A percentile compares a stretch with the other conserved stretches of the same genome.
Conservation (phyloP, 768 basidiomycete species). For the Lactarius sanguifluus region DNA sequence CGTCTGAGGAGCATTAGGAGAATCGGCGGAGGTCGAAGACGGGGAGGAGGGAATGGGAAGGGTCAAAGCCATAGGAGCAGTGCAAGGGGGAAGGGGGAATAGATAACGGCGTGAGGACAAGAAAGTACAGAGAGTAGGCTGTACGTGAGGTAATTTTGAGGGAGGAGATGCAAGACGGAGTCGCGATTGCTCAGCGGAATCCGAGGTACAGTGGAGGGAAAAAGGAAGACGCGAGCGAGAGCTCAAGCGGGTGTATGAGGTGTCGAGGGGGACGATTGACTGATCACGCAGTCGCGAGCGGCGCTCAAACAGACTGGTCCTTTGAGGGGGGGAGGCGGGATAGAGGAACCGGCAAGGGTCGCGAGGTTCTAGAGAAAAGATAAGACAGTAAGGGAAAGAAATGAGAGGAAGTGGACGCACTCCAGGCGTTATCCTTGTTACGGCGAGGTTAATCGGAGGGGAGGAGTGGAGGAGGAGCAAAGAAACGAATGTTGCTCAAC, state of each 20-base stretch:
- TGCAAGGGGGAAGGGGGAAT: slow-evolving; percentile 21
- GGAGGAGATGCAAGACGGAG: slow-evolving; percentile 35
- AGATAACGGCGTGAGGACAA: slow-evolving; percentile 29
- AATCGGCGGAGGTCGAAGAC: slow-evolving; percentile 42
- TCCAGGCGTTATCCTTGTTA: slow-evolving; percentile 55
- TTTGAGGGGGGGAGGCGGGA: slow-evolving; percentile 45
- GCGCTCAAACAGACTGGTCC: slow-evolving; percentile 40
- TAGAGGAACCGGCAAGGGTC: slow-evolving; percentile 87
- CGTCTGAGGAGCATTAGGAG: slow-evolving; percentile 48
- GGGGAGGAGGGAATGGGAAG: slow-evolving; percentile 43
- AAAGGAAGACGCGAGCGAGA: slow-evolving; percentile 21
- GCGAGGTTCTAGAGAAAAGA: slow-evolving; percentile 63
- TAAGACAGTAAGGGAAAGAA: slow-evolving; percentile 3
- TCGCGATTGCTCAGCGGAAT: slow-evolving; percentile 53
- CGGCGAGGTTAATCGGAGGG: slow-evolving; percentile 48
- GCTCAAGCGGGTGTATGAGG: slow-evolving; percentile 24
- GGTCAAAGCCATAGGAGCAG: slow-evolving; percentile 41
- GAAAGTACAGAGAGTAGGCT: slow-evolving; percentile 31
- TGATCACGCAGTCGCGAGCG: slow-evolving; percentile 31
- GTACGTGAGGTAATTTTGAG: slow-evolving; percentile 23
- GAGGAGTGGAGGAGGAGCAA: slow-evolving; percentile 31
- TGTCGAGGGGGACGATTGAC: slow-evolving; percentile 26
- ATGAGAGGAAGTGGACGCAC: slow-evolving; percentile 32
- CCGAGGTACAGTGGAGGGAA: slow-evolving; percentile 48
- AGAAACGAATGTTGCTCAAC: slow-evolving; percentile 31